Evolutionary conservation across 805 yeast species (phyloP), one percentile per base, ranked within the genome.

Genomic region (Candida quercuum): DNA sequence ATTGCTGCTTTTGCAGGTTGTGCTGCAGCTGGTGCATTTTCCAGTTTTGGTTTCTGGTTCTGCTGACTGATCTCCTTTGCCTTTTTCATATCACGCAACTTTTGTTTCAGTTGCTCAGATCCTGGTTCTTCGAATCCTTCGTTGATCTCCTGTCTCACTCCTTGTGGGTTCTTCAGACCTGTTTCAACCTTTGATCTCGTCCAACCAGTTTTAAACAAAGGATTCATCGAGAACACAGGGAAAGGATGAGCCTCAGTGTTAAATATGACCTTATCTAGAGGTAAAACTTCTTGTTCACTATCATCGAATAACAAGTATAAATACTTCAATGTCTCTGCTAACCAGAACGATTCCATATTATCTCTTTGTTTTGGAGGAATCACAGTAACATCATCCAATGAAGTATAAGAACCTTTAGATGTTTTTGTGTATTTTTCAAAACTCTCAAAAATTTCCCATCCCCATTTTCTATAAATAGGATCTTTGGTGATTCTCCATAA

Each of bases 181-280:
- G 42, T 36, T 55, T 27, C 25, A 17, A 28, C 23, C 29, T 17
- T 46, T 23, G 40, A 33, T 44, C 81, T 69, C 28, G 52, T 49
- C 86, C 86, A 81, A 1, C 84, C 85, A 3, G 87, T 81, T 33
- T 64, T 65, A 52, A 80, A 76, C 38, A 56, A 48, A 9, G 72
- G 66, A 19, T 61, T 65, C 65, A 70, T 60, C 19, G 71, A 72
- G 41, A 86, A 74, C 28, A 66, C 70, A n/a, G 96, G 96, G 61
- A 88, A 76, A 26, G 95, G 93, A 57, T 88, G 97, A 0, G 95
- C 97, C 56, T 88, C 96, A 2, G 96, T 87, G 63, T 86, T 89
- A 68, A 86, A 86, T 6, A 89, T 87, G 37, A 79, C 72, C 40
- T 78, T 63, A 33, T 74, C 75, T 48, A 88, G 64, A 22, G 89